Conservation (phyloP, 1,284 basidiomycete genomes). For the Veloboletus limbatus region DNA sequence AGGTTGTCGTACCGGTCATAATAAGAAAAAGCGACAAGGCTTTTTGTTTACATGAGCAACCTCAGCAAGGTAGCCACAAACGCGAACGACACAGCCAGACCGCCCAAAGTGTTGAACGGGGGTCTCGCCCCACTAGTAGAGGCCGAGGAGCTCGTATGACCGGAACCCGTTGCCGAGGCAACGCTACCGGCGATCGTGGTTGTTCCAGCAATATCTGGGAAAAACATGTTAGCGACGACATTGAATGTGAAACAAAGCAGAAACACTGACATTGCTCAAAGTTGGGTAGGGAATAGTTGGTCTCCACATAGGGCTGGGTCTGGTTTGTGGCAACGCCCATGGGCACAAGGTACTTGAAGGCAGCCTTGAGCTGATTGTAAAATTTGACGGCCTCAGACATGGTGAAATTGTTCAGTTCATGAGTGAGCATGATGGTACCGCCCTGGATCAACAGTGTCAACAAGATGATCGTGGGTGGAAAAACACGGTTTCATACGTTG, state of each 20-base stretch:
- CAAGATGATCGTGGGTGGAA: neutral
- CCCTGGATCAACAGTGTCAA: constrained; percentile 24
- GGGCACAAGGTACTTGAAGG: constrained; percentile 50
- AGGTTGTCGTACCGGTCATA: neutral
- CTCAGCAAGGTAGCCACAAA: constrained; percentile 18
- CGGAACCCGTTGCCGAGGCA: constrained; percentile 2
- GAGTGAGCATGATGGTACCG: constrained; percentile 49
- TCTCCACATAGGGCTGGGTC: constrained; percentile 48
- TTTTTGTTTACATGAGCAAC: constrained; percentile 12
- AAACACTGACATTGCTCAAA: constrained; percentile 49
- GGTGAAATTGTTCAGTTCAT: constrained; percentile 50
- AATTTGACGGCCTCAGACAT: constrained; percentile 46
- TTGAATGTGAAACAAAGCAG: neutral
- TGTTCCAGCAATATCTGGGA: constrained; percentile 25
- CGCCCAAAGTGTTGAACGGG: constrained; percentile 5
- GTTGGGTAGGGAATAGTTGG: constrained; percentile 37
- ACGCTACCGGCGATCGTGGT: constrained; percentile 14
- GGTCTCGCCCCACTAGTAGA: neutral
- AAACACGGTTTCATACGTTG: constrained; percentile 28
- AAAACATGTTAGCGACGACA: neutral
- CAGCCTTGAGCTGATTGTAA: constrained; percentile 39
- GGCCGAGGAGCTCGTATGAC: constrained; percentile 7
- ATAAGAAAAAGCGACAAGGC: neutral
- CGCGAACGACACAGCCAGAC: constrained; percentile 12
- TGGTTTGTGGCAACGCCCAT: constrained; percentile 46